Percentiles rank a stretch among this genome's conserved stretches.
These are phyloP conservation scores for Larix kaempferi DNA, from an alignment of 75 land plant genomes.

Conservation along the genomic window DNA sequence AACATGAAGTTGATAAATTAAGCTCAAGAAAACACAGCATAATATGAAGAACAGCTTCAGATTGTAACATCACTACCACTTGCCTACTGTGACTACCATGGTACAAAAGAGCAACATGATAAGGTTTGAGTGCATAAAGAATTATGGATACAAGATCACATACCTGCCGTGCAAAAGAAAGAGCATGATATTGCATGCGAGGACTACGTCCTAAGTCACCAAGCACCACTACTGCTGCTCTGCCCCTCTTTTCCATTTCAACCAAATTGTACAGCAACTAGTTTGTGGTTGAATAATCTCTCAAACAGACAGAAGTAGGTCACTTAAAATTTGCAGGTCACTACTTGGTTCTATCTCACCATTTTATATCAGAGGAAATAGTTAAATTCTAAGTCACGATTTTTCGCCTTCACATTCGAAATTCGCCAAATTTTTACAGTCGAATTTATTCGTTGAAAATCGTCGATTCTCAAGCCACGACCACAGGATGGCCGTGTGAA, in stretches of 20 bases:
- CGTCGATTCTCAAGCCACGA: too few species aligned
- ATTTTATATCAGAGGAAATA: background rate
- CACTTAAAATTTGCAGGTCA: background rate
- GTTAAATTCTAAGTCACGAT: too few species aligned
- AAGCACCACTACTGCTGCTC: conserved; percentile 80
- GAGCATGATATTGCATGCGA: conserved; percentile 98
- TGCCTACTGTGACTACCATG: background rate
- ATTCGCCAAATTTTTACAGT: too few species aligned
- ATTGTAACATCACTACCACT: background rate
- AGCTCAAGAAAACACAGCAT: too few species aligned
- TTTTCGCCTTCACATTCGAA: too few species aligned
- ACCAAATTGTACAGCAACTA: background rate
- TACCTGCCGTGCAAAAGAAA: conserved; percentile 90
- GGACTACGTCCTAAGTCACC: conserved; percentile 94
- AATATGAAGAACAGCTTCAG: too few species aligned
- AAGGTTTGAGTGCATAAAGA: background rate
- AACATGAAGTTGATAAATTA: too few species aligned
- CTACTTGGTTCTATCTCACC: background rate
- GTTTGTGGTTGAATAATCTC: background rate
- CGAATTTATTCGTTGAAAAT: too few species aligned
- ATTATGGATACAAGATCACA: background rate
- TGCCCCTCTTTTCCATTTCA: conserved; percentile 35
- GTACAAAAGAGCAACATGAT: background rate
- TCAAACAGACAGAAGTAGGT: background rate
- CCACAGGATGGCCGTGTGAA: too few species aligned